Base-by-base conservation (phyloP, 2,329 filamentous ascomycete genomes). In the Sphaerulina musiva region DNA sequence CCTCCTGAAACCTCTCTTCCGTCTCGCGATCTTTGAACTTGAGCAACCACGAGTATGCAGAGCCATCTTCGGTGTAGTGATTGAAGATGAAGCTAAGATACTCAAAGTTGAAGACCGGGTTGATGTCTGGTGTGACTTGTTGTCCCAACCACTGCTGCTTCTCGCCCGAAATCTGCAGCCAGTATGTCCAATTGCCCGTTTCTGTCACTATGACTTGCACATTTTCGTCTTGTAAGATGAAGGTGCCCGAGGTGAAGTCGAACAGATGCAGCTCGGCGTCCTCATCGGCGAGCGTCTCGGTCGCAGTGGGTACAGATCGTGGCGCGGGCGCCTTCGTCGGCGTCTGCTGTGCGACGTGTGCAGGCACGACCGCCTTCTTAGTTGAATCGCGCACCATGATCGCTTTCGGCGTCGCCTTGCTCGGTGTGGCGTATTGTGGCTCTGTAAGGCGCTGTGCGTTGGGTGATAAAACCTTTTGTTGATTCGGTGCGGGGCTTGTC, bases 1-100 rank as follows among this genome's bases (percentile, higher is more conserved):
- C 93, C 64, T 95, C 86, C 69, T 98, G 93, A 70, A 98, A 96
- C 29, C 81, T 80, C 69, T 95, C 90, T 49, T 95, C 78, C 0
- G 85, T 84, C 17, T 82, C 76, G 63, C 90, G 86, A 62, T 95
- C 87, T 65, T 86, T 89, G 76, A 98, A 98, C 11, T 91, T 85
- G 36, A 98, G 76, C 11, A 98, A 80, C 92, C 93, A 98, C 1
- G 93, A 98, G 70, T 91, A 95, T 4, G 93, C 92, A 1, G 87
- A 87, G 1, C 91, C 89, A 70, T 96, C 89, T 36, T 85, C 80
- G 11, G 86, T 81, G 69, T 95, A 97, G 69, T 96, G 90, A 67
- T 98, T 98, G 80, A 98, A 98, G 66, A 98, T 96, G 70, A 97
- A 97, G 0, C 92, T 97, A n/a, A 95, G 78, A 65, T 92, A 97